Evolutionary conservation across 2,329 filamentous ascomycete genomes (phyloP), one percentile per base, ranked within the genome.

Genomic region (Aspergillus sp.): DNA sequence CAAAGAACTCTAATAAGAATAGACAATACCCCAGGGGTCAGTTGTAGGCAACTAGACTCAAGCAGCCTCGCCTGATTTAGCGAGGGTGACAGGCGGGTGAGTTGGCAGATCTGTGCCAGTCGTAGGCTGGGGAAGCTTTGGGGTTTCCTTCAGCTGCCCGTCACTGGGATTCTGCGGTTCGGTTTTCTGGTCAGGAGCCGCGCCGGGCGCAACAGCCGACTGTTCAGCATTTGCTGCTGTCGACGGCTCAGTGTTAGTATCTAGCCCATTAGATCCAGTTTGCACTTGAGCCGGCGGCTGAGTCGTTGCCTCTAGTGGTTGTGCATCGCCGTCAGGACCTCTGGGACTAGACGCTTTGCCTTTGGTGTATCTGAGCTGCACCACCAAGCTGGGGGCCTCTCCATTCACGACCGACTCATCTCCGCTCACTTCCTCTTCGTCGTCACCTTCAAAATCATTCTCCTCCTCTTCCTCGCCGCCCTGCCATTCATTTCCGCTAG

Each of bases 381-480:
- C 89, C 54, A 96, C 83, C 46, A 94, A 82, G 65, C 87, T 91
- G 22, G 75, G 76, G 71, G 86, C 82, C 56, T 85, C 85, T 5
- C 74, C 75, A 39, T 76, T 73, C 22, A 72, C 71, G 45, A 87
- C 84, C n/a, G 74, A 73, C 32, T 75, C 78, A 58, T 75, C 74
- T 18, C 75, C 77, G 55, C 75, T 78, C 49, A 72, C 69, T 52
- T 76, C 73, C 5, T 77, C 77, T 59, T 80, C 79, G 50, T 77
- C 75, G 32, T 81, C 78, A 24, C 77, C 78, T 55, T 90, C 87
- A 6, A 88, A 88, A 26, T 87, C 86, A 26, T 83, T 85, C 57
- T 91, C 85, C 42, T 89, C 87, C 58, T 90, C 89, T 59, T 92
- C 90, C 57, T 90, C 90, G 11, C 88, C 90, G 54, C 89, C 88